Conservation (phyloP, 2,329 filamentous ascomycete genomes). For the Hymenoscyphus repandus region DNA sequence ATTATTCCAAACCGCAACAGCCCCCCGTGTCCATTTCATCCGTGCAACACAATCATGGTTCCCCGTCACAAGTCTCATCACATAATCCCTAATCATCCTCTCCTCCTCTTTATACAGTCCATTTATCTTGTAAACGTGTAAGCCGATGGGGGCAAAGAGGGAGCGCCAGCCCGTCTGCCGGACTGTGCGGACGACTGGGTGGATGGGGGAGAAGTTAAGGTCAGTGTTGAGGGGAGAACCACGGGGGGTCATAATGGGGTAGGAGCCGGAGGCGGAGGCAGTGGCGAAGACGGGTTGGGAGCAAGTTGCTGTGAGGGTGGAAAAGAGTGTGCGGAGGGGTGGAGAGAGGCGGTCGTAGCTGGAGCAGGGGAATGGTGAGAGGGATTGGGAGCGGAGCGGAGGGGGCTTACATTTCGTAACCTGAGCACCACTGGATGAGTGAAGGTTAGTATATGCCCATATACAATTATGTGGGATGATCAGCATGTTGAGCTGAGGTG, state of each 20-base stretch:
- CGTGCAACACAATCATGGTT: conserved; percentile 50
- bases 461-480: too few relatives aligned
- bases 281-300: conserved; percentile 44
- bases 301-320: conserved; percentile 49
- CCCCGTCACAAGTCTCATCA: conserved; percentile 42
- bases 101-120: conserved; percentile 44
- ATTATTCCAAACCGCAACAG: conserved; percentile 50
- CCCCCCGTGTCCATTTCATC: conserved; percentile 31
- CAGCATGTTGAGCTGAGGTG: too few relatives aligned
- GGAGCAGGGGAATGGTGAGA: too few relatives aligned
- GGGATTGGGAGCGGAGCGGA: neutral
- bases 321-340: conserved; percentile 50
- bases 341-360: conserved; percentile 15
- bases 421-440: conserved; percentile 48
- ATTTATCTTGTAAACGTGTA: conserved; percentile 45
- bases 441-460: too few relatives aligned
- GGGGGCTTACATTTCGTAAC: conserved; percentile 46
- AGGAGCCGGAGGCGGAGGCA: conserved; percentile 38
- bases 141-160: conserved; percentile 45
- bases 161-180: conserved; percentile 51
- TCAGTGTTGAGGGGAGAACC: conserved; percentile 46
- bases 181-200: conserved; percentile 50
- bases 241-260: conserved; percentile 40
- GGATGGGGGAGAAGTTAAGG: conserved; percentile 41
- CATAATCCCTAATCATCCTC: conserved; percentile 42